Percentiles rank a stretch among this genome's conserved stretches.
Evolutionary conservation across 495 filamentous ascomycete genomes (phyloP).

Genomic region (Neurospora cerealis): DNA sequence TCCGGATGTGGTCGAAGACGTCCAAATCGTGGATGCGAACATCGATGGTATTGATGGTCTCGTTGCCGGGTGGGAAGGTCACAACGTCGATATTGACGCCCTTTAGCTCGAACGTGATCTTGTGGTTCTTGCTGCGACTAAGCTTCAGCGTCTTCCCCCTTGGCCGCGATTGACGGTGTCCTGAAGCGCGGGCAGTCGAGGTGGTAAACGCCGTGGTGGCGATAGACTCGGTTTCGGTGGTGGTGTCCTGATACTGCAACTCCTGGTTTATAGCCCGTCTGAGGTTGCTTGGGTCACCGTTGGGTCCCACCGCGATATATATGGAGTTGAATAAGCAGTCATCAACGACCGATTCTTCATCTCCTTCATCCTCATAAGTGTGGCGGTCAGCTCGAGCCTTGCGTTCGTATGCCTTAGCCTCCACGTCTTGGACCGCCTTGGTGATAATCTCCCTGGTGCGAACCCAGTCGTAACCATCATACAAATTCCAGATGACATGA

Average conservation of each 20-base stretch:
- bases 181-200: slow-evolving; percentile 44
- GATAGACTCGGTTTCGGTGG: slow-evolving; percentile 81
- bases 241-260: slow-evolving; percentile 58
- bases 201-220: slow-evolving; percentile 59
- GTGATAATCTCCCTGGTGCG: slow-evolving; percentile 76
- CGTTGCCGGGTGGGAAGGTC: slow-evolving; percentile 66
- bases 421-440: slow-evolving; percentile 77
- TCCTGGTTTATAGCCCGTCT: slow-evolving; percentile 75
- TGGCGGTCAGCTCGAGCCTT: slow-evolving; percentile 36
- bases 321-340: slow-evolving; percentile 98
- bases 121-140: slow-evolving; percentile 79
- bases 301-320: slow-evolving; percentile 86
- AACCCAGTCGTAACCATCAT: slow-evolving; percentile 96
- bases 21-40: slow-evolving; percentile 73
- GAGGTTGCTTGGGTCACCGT: slow-evolving; percentile 72
- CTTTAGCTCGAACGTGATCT: slow-evolving; percentile 88
- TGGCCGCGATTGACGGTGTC: slow-evolving; percentile 22
- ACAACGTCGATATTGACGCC: slow-evolving; percentile 78
- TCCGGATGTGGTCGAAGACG: slow-evolving; percentile 88
- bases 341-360: slow-evolving; percentile 78
- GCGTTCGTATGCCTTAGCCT: slow-evolving; percentile 68
- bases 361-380: slow-evolving; percentile 52
- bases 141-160: slow-evolving; percentile 58
- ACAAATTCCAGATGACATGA: slow-evolving; percentile 95
- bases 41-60: slow-evolving; percentile 80